Base-by-base conservation (phyloP, 1,139 yeast species). In the Saccharomyces hybrid region DNA sequence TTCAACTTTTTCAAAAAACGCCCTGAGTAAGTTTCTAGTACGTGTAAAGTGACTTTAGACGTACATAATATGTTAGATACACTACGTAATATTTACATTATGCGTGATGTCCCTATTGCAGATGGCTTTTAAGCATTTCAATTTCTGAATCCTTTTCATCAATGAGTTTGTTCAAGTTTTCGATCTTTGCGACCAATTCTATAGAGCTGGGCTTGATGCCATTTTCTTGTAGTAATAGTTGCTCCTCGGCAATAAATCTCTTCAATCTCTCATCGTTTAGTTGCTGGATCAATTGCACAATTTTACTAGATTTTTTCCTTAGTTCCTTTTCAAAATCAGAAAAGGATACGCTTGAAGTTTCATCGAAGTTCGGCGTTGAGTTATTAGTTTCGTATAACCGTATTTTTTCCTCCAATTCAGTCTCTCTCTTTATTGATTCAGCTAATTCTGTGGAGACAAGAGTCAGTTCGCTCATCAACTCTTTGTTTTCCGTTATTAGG, bases 361-460 rank as follows among this genome's bases (percentile, higher is more conserved):
- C 49, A 19, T 52, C 57, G 21, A 51, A 52, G 31, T 54, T 4
- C 28, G 46, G 46, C 2, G 50, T 53, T 21, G 51, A 52, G 4
- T 53, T 52, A 2, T 51, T 46, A 2, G 56, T 47, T 28, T 56
- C 52, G 3, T 51, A n/a, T 8, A 52, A 56, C 3, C 61, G 69
- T n/a, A 83, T 58, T 52, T 72, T 73, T 53, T 74, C 73, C 63
- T 84, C 90, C 48, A 86, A 66, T 7, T 74, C 69, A 27, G 85
- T 73, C 67, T 86, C 95, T 51, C 93, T 73, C 53, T 80, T 78
- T 52, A 86, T 84, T 0, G 90, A 83, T 24, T 82, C 79, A 0
- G 90, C 91, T 52, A 86, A 74, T 64, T 86, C 95, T 21, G 80
- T 78, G 2, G 91, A 83, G 0, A 86, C 84, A 38, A 84, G 66